A percentile compares a stretch with the other conserved stretches of the same genome.
These are phyloP conservation scores for Syzygium oleosum DNA, from an alignment of 345 rosid genomes.

Conservation along the genomic window DNA sequence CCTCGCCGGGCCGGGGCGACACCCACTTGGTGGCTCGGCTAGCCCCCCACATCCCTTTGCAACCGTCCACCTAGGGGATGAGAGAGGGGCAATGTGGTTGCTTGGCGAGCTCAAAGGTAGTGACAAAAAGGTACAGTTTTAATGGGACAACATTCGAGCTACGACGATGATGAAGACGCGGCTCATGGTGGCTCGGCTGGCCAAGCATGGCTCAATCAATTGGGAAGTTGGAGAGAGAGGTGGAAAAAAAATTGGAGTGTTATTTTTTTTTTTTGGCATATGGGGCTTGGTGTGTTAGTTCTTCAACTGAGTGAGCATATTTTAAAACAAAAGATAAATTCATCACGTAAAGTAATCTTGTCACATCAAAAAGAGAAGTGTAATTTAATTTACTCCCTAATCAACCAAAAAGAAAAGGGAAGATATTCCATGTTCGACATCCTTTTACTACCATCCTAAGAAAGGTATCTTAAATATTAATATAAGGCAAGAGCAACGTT, in stretches of 20 bases:
- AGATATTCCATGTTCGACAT: background rate
- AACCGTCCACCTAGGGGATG: background rate
- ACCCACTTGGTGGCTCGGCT: background rate
- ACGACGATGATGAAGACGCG: accelerated
- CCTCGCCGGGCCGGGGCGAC: accelerated
- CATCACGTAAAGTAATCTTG: background rate
- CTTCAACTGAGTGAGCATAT: background rate
- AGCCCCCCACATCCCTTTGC: background rate
- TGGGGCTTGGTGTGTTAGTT: background rate
- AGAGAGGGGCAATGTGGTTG: background rate
- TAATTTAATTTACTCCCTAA: background rate
- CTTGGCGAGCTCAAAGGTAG: background rate
- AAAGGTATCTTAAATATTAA: background rate
- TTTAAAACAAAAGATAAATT: background rate
- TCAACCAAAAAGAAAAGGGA: background rate
- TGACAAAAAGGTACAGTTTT: background rate
- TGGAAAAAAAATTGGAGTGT: background rate
- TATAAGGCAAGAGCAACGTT: background rate
- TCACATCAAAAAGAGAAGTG: background rate
- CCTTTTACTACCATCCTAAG: background rate
- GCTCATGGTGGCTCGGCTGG: background rate
- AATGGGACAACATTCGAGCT: background rate
- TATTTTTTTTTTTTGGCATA: background rate
- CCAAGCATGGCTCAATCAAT: background rate
- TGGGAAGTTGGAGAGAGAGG: background rate